Conservation (phyloP, 371 early-diverging fungal species). For the Gilbertella persicaria region DNA sequence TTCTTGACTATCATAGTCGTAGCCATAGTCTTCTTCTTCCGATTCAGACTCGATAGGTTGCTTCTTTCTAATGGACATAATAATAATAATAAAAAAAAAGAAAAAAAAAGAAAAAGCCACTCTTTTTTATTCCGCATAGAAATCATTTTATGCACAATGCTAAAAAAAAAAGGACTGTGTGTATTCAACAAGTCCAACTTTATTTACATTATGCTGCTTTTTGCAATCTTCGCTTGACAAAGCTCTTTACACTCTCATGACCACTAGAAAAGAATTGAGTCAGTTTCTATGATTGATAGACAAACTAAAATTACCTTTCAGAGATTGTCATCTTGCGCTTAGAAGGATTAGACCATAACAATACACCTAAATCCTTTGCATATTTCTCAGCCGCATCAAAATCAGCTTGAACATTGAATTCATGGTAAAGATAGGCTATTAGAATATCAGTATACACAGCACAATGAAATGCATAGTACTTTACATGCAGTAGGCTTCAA, state of each 20-base stretch:
- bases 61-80: constrained; percentile 13
- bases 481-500: constrained; percentile 60
- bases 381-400: constrained; percentile 76
- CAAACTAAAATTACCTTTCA: constrained; percentile 41
- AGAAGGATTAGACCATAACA: constrained; percentile 73
- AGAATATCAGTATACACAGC: background rate
- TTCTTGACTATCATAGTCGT: constrained; percentile 1
- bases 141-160: too few relatives aligned
- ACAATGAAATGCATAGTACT: constrained; percentile 1
- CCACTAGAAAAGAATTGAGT: constrained; percentile 30
- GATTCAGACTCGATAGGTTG: constrained; percentile 12
- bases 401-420: constrained; percentile 77
- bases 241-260: constrained; percentile 60
- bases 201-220: too few relatives aligned
- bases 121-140: too few relatives aligned
- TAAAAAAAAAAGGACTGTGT: too few relatives aligned
- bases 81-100: too few relatives aligned
- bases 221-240: constrained; percentile 47
- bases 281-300: background rate
- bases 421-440: constrained; percentile 78
- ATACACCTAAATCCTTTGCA: constrained; percentile 76
- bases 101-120: too few relatives aligned
- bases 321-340: constrained; percentile 69
- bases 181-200: too few relatives aligned
- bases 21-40: constrained; percentile 9